Evolutionary conservation across 2,329 filamentous ascomycete genomes (phyloP).

Genomic region (Gaeumannomyces sp.): DNA sequence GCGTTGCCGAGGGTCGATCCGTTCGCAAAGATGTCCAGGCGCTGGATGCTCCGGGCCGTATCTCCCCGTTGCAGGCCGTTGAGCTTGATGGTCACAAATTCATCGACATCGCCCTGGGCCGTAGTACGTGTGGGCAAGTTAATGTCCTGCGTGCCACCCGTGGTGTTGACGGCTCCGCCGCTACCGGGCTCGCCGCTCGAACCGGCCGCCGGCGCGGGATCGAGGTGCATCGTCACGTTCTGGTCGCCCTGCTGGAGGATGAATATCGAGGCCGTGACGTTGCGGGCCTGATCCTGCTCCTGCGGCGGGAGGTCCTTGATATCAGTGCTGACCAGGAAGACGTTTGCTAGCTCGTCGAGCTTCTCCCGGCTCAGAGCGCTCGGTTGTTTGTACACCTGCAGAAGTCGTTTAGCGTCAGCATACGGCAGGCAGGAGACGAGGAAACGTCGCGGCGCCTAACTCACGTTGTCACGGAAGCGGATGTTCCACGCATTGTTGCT

Average conservation of each 20-base stretch:
- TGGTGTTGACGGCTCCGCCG: conserved; percentile 44
- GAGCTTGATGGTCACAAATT: conserved; percentile 54
- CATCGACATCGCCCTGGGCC: conserved; percentile 45
- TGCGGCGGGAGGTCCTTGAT: conserved; percentile 51
- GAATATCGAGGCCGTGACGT: conserved; percentile 66
- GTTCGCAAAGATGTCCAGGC: conserved; percentile 61
- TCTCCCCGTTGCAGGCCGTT: conserved; percentile 55
- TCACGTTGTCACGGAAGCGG: conserved; percentile 64
- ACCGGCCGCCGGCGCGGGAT: conserved; percentile 10
- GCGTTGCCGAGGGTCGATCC: conserved; percentile 63
- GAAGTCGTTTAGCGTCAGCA: neutral
- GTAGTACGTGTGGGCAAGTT: conserved; percentile 10
- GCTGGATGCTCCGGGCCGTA: conserved; percentile 57
- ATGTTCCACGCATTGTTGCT: conserved; percentile 72
- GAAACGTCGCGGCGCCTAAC: neutral
- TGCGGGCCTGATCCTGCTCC: conserved; percentile 62
- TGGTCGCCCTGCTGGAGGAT: conserved; percentile 65
- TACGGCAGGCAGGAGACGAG: neutral
- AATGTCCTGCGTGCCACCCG: conserved; percentile 10
- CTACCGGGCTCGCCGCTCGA: conserved; percentile 43
- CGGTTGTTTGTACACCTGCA: conserved; percentile 63
- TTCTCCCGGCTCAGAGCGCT: conserved; percentile 58
- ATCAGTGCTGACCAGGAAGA: conserved; percentile 61
- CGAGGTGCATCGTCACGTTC: conserved; percentile 48
- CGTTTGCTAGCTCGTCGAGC: conserved; percentile 62